Percentiles rank a stretch among this genome's conserved stretches.
These are phyloP conservation scores for Albizia julibrissin DNA, from an alignment of 306 rosid genomes.

Conservation along the genomic window DNA sequence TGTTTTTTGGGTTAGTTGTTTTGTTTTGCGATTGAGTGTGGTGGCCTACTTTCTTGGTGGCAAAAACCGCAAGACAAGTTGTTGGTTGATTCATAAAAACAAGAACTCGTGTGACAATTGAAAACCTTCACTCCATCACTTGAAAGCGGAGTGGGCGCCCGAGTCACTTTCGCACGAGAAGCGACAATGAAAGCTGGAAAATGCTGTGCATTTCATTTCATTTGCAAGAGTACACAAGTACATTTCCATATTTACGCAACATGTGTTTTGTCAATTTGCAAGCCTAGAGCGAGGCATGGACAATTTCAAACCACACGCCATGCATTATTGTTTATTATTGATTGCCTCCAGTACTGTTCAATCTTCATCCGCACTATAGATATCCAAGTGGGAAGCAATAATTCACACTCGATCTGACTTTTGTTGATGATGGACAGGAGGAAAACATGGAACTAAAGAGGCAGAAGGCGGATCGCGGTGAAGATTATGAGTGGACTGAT, in stretches of 20 bases:
- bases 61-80: not conserved
- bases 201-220: not conserved
- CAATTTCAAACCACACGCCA: not conserved
- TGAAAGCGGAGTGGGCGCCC: not conserved
- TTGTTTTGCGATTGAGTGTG: not conserved
- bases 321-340: not conserved
- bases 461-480: slow-evolving; percentile 43
- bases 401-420: not conserved
- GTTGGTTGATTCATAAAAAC: not conserved
- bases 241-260: slow-evolving; percentile 12
- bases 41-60: not conserved
- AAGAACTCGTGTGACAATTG: not conserved
- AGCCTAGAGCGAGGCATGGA: not conserved
- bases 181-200: slow-evolving; percentile 19
- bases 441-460: slow-evolving; percentile 88
- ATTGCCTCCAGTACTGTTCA: not conserved
- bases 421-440: slow-evolving; percentile 46
- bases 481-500: slow-evolving; percentile 70
- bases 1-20: not conserved
- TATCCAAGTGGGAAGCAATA: not conserved
- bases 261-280: not conserved
- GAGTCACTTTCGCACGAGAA: not conserved
- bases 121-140: too few species aligned
- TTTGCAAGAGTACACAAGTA: slow-evolving; percentile 6
- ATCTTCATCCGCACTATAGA: not conserved